Evolutionary conservation across 2,329 filamentous ascomycete species (phyloP), one percentile per base, ranked within the genome.

Genomic region (Emergomyces orientalis): DNA sequence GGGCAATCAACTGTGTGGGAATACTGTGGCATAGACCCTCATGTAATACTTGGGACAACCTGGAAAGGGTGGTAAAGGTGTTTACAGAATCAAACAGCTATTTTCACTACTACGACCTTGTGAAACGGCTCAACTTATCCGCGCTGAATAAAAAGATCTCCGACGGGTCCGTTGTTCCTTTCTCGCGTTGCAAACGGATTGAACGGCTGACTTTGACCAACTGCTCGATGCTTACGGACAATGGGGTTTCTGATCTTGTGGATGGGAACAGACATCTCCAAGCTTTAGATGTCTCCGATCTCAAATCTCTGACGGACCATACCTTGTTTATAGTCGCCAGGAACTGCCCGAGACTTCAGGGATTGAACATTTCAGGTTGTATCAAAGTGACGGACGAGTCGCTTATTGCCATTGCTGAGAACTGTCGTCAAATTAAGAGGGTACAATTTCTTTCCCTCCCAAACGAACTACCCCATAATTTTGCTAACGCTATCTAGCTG

Each of bases 11-110:
- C 73, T 88, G 89, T 60, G 94, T 97, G 68, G 93, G 94, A 66
- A 83, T 96, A 67, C 82, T 99, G 27, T 99, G 94, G 94, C 92
- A 97, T 75, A 85, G 94, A 47, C 94, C 94, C 1, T 87, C 90
- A 34, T 97, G 94, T 78, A 91, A 88, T 70, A 90, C 86, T 69
- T 97, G 91, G 89, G 77, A 82, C 14, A 91, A 91, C 72, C 86
- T 97, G 70, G 81, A 86, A 70, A 88, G 80, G 67, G 94, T 99
- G 68, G 92, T 91, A 71, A 81, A 83, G 63, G 92, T 93, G 1
- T 84, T 97, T 43, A 83, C 85, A 55, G 82, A 86, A 34, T 78
- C 84, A 41, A 78, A 86, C n/a, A 88, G 90, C 68, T 93, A 89
- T 76, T 99, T 97, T 74, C 84, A 86, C 68, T 99, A 99, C 75